Evolutionary conservation across 164 flowering plant genomes (phyloP), one percentile per base, ranked within the genome.

Genomic region (Macadamia tetraphylla): DNA sequence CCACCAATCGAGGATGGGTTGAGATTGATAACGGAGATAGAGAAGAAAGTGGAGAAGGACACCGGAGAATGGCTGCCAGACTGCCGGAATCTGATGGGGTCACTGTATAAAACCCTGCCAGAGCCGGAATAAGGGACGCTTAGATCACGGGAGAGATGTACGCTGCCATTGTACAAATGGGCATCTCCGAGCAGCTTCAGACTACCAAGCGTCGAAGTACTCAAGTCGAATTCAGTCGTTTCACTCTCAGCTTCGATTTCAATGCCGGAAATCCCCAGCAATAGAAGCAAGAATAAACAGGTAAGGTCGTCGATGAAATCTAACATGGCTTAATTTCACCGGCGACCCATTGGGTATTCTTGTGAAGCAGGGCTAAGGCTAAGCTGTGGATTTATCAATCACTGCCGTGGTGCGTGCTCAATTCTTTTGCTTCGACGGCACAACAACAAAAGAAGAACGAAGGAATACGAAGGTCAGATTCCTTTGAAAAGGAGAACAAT

Each of bases 101-200:
- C 75, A 9, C 81, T 64, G 77, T 88, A 94, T 0, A 92, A 74
- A 13, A 76, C 91, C 30, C 82, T 74, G 15, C 97, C 97, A 67
- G 92, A 75, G 65, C 92, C 94, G 65, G 94, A 88, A 73, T 85
- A 78, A 10, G 97, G 97, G 8, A 92, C 95, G 29, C 88, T 53
- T 66, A 90, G 87, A 70, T 92, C 97, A 8, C 84, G 82, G 1
- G 97, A 83, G 70, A 94, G 92, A 15, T 78, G 73, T 1, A 92
- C 79, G 71, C 79, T 86, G 14, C 83, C 82, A 66, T 90, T 90
- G 75, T 75, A 81, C 63, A 83, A 59, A 77, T 90, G 97, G 58
- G 98, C 95, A 66, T 88, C 98, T 12, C 98, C 97, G n/a, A 92
- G 74, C 7, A 94, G 88, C 80, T 85, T 88, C 43, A 94, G 68